Percentiles rank a stretch among this genome's conserved stretches.
phyloP scores from a whole-genome alignment of 192 early-diverging fungal species.

The Coemansia umbellata region DNA sequence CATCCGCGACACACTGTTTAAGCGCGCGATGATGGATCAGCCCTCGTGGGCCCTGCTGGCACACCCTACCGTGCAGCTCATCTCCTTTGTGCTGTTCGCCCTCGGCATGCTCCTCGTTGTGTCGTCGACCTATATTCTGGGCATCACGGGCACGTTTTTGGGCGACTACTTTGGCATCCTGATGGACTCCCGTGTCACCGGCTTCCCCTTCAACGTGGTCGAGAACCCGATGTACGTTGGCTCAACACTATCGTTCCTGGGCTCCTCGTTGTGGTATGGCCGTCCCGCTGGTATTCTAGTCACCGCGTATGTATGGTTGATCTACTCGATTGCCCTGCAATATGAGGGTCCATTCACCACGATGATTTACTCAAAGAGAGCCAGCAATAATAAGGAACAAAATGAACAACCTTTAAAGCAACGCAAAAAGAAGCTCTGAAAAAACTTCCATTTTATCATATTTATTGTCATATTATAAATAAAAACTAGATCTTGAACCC shows the following conservation, averaged over 20 bases:
- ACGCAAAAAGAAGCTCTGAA: conserved; percentile 35
- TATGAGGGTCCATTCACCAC: conserved; percentile 84
- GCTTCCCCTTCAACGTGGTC: conserved; percentile 88
- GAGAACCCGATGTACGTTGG: conserved; percentile 97
- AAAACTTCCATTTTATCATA: neutral
- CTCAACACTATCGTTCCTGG: conserved; percentile 81
- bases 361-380: conserved; percentile 69
- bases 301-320: conserved; percentile 64
- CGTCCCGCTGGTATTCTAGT: conserved; percentile 69
- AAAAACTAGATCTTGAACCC: conserved; percentile 82
- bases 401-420: neutral
- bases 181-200: conserved; percentile 79
- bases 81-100: conserved; percentile 52
- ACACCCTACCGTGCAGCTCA: conserved; percentile 38
- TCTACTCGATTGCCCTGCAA: conserved; percentile 70
- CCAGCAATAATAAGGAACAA: too few species aligned
- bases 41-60: conserved; percentile 56
- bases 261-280: conserved; percentile 74
- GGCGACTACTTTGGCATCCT: conserved; percentile 95
- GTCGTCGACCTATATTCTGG: conserved; percentile 80
- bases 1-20: conserved; percentile 76
- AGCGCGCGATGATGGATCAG: conserved; percentile 65
- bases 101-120: conserved; percentile 74
- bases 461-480: neutral
- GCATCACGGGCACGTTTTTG: conserved; percentile 89